Base-by-base conservation (phyloP, 2,329 filamentous ascomycete genomes). In the Botryotinia calthae region DNA sequence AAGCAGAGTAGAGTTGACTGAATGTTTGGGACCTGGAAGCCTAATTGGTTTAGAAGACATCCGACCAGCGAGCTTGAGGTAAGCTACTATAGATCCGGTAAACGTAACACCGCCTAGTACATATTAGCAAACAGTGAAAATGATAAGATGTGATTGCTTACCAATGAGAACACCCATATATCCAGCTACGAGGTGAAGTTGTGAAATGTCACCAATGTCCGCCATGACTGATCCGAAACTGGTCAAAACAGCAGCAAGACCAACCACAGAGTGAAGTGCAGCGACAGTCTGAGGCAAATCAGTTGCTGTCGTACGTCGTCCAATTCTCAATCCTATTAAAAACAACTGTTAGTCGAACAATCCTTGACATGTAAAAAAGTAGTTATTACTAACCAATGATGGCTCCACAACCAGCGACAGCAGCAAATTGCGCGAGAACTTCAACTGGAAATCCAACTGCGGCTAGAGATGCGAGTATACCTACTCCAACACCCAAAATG, bases 261-360 rank as follows among this genome's bases (percentile, higher is more conserved):
- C 94, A 46, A 97, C 94, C 12, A 97, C 94, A 0, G 93, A 97
- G 82, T 97, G 94, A 44, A 97, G 85, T 0, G 94, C 94, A 31
- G 94, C 94, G 2, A 97, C 94, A 0, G 93, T 97, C 81, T 97
- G 94, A 0, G 94, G 94, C 2, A 97, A 87, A 71, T 94, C 93
- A 0, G 94, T 97, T 0, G 94, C 93, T 0, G 93, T 97, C 76
- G 97, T 97, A 20, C 93, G 89, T 78, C 93, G 91, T 61, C 94
- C 94, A 75, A 97, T 95, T 37, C 94, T 80, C 67, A 93, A 87
- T 46, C 93, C 90, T 76, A 75, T 10, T 4, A 20, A 14, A 20
- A 40, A 58, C 10, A 10, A 14, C 12, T 0, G 10, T 70, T 4
- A 69, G 59, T 42, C n/a, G 14, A 40, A 22, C 16, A 0, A 2